phyloP scores from a whole-genome alignment of 331 rosid species.

The Malus hybrid region DNA sequence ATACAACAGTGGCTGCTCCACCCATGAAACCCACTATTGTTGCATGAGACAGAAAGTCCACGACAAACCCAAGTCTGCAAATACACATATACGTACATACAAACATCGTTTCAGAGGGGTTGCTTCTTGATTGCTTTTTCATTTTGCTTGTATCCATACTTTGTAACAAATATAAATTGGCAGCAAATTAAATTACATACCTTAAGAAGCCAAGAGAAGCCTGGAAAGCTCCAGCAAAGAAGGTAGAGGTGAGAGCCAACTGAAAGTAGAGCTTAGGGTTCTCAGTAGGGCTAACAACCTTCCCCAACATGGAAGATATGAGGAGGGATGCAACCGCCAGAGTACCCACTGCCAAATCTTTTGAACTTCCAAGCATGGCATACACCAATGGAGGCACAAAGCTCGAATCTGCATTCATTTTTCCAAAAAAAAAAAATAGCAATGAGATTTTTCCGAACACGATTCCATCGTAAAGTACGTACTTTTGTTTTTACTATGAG shows the following conservation, averaged over 20 bases:
- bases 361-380: slow-evolving; percentile 43
- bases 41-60: slow-evolving; percentile 55
- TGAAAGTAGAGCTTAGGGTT: slow-evolving; percentile 36
- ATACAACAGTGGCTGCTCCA: slow-evolving; percentile 52
- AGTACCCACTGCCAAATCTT: slow-evolving; percentile 42
- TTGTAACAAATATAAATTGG: not conserved
- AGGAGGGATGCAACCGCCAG: slow-evolving; percentile 42
- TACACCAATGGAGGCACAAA: slow-evolving; percentile 47
- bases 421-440: not conserved
- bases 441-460: not conserved
- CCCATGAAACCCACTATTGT: slow-evolving; percentile 59
- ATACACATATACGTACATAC: not conserved
- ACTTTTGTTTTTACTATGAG: not conserved
- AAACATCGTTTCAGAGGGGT: not conserved
- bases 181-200: slow-evolving; percentile 1
- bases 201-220: slow-evolving; percentile 38
- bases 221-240: slow-evolving; percentile 40
- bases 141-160: not conserved
- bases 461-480: not conserved
- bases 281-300: slow-evolving; percentile 26
- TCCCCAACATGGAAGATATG: slow-evolving; percentile 25
- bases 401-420: slow-evolving; percentile 33
- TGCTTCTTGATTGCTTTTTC: not conserved
- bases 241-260: slow-evolving; percentile 35
- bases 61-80: slow-evolving; percentile 44